Evolutionary conservation across 2,329 filamentous ascomycete genomes (phyloP).

Genomic region (Botryotinia convoluta): DNA sequence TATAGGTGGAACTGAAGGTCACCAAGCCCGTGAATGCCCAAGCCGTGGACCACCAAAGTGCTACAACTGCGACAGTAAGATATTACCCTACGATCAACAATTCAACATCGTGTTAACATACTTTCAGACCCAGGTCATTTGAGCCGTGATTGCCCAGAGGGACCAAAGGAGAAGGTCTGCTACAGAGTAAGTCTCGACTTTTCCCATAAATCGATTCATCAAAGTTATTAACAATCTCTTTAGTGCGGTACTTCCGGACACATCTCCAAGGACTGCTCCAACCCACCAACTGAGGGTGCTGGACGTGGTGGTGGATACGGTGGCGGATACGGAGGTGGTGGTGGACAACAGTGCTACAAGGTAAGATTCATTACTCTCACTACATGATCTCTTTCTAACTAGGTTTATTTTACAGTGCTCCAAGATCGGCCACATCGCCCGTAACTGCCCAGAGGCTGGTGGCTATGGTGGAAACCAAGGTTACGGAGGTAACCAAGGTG

Average conservation of each 20-base stretch:
- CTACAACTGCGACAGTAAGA: slow-evolving; percentile 79
- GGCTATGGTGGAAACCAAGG: slow-evolving; percentile 40
- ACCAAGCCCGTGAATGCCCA: slow-evolving; percentile 82
- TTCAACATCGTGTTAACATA: slow-evolving; percentile 34
- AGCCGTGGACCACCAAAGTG: slow-evolving; percentile 80
- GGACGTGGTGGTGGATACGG: slow-evolving; percentile 36
- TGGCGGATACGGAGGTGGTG: slow-evolving; percentile 42
- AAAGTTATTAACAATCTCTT: not conserved
- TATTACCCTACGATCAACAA: slow-evolving; percentile 23
- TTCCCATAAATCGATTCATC: not conserved
- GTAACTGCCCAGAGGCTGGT: slow-evolving; percentile 70
- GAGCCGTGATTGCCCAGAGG: slow-evolving; percentile 87
- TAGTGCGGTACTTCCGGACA: slow-evolving; percentile 77
- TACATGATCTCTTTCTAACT: slow-evolving; percentile 14
- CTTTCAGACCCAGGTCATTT: slow-evolving; percentile 66
- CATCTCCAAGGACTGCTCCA: slow-evolving; percentile 73
- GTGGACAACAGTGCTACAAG: slow-evolving; percentile 83
- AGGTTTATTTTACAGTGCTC: slow-evolving; percentile 62
- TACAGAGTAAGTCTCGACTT: slow-evolving; percentile 49
- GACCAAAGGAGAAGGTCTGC: slow-evolving; percentile 82
- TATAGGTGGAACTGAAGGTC: slow-evolving; percentile 68
- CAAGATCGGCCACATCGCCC: slow-evolving; percentile 93
- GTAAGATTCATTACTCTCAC: slow-evolving; percentile 26
- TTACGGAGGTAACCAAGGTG: slow-evolving; percentile 40
- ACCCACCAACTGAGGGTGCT: slow-evolving; percentile 37